Conservation (phyloP, 106 monocot genomes). For the Dendrobium huoshanense region DNA sequence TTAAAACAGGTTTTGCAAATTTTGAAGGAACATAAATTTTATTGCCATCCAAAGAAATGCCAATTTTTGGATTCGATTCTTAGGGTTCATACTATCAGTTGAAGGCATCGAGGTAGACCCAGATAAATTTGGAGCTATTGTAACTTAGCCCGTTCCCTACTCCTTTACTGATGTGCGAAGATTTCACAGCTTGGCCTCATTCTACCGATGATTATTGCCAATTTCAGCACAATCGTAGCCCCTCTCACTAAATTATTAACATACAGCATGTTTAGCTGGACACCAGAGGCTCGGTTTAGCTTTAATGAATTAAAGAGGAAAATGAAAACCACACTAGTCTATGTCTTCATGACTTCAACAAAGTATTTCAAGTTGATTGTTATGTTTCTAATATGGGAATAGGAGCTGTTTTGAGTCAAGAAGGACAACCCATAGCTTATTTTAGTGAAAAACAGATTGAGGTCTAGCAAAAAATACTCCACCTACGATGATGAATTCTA, state of each 20-base stretch:
- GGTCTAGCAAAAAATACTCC: background rate
- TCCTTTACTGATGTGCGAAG: background rate
- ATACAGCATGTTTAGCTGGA: background rate
- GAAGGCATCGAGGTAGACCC: background rate
- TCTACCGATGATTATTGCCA: background rate
- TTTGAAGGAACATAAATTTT: background rate
- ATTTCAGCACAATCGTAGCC: constrained; percentile 5
- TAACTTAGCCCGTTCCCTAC: background rate
- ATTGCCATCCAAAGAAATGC: constrained; percentile 5
- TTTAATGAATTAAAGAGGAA: background rate
- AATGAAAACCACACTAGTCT: background rate
- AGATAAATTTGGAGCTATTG: background rate
- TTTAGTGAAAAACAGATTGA: constrained; percentile 12
- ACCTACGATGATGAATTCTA: constrained; percentile 1
- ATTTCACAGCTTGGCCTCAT: constrained; percentile 2
- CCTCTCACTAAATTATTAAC: background rate
- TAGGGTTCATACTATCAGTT: background rate
- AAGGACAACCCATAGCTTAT: background rate
- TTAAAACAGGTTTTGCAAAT: background rate
- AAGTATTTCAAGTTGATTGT: constrained; percentile 5
- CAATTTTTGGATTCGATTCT: background rate
- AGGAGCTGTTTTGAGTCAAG: background rate
- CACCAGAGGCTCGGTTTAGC: background rate
- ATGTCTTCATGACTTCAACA: background rate
- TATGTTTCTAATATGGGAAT: constrained; percentile 5